Conservation (phyloP, 2,329 filamentous ascomycete species). For the Cercospora sp. region DNA sequence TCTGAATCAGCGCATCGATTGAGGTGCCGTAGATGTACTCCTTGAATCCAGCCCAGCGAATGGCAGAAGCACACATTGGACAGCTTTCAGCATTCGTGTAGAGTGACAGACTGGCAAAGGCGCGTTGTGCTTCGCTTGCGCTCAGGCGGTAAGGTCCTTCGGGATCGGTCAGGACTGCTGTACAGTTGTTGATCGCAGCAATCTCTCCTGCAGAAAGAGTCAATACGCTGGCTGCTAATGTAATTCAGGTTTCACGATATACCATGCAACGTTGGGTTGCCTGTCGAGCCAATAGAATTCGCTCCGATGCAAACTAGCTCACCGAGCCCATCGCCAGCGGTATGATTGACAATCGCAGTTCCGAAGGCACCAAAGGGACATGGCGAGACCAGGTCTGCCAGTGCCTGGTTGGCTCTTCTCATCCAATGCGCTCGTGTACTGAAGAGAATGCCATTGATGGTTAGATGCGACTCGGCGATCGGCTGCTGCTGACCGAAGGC, state of each 20-base stretch:
- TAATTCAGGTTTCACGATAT: conserved; percentile 13
- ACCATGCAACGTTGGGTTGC: conserved; percentile 58
- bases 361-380: conserved; percentile 58
- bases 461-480: conserved; percentile 9
- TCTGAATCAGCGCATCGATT: conserved; percentile 48
- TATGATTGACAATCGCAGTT: conserved; percentile 58
- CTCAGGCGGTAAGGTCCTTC: conserved; percentile 48
- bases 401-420: conserved; percentile 50
- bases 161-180: conserved; percentile 49
- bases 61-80: conserved; percentile 59
- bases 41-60: conserved; percentile 57
- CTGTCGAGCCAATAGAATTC: conserved; percentile 47
- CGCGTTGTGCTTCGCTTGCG: conserved; percentile 44
- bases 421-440: conserved; percentile 50
- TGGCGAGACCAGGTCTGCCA: conserved; percentile 46
- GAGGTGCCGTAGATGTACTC: conserved; percentile 58
- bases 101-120: conserved; percentile 51
- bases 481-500: conserved; percentile 11
- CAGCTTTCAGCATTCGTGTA: conserved; percentile 61
- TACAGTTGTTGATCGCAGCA: conserved; percentile 57
- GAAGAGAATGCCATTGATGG: conserved; percentile 22
- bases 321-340: conserved; percentile 42
- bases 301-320: conserved; percentile 54
- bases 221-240: neutral
- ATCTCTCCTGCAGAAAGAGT: conserved; percentile 49